phyloP scores from a whole-genome alignment of 306 rosid genomes.

The Rubus idaeus region DNA sequence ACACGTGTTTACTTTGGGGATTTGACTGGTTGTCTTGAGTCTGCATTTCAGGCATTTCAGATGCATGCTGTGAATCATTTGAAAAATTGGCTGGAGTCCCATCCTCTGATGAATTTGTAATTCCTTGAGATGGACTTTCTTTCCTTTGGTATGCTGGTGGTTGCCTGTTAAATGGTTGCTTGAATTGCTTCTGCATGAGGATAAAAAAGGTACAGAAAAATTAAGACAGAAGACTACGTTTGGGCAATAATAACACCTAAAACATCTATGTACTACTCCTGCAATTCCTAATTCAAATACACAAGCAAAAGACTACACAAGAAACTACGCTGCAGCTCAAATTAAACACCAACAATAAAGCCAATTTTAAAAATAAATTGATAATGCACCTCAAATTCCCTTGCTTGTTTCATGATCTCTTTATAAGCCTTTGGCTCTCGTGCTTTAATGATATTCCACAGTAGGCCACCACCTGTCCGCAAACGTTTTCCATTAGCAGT shows the following conservation, averaged over 20 bases:
- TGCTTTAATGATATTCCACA: constrained; percentile 78
- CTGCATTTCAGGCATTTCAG: constrained; percentile 27
- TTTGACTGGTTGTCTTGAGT: constrained; percentile 37
- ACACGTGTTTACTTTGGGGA: constrained; percentile 37
- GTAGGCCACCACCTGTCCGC: constrained; percentile 80
- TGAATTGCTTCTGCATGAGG: constrained; percentile 72
- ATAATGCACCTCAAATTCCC: constrained; percentile 75
- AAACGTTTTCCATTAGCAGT: constrained; percentile 70
- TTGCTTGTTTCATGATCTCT: constrained; percentile 84
- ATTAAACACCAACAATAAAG: background rate
- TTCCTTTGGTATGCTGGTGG: constrained; percentile 31
- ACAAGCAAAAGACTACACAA: background rate
- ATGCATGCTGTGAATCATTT: constrained; percentile 11
- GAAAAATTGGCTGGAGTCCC: constrained; percentile 14
- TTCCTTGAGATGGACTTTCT: constrained; percentile 32
- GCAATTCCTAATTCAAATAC: background rate
- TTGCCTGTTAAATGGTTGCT: constrained; percentile 44
- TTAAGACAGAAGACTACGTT: background rate
- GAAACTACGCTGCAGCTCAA: background rate
- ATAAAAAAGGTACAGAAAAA: constrained; percentile 13
- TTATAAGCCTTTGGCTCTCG: constrained; percentile 80
- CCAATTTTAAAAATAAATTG: background rate
- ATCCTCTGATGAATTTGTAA: constrained; percentile 12
- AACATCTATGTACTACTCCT: background rate
- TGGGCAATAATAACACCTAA: background rate